Evolutionary conservation across 2,329 filamentous ascomycete species (phyloP), one percentile per base, ranked within the genome.

Genomic region (Ramularia endophylla): DNA sequence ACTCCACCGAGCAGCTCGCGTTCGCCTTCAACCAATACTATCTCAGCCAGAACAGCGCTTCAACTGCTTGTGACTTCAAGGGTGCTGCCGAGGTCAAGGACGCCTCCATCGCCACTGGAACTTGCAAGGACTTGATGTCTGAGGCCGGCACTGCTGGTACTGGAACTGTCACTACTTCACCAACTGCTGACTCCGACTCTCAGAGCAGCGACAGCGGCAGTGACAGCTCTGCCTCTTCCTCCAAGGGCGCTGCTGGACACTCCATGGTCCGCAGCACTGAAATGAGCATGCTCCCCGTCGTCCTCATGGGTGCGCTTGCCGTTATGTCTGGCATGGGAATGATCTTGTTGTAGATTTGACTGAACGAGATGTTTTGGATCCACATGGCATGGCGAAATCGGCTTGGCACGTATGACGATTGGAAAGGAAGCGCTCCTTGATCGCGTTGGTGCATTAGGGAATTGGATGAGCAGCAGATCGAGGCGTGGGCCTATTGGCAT

Each of bases 11-110:
- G 66, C 78, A 88, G 73, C 77, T 94, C 29, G 78, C 77, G 43
- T 88, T 77, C 62, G 83, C 80, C 36, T 75, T 89, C 52, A 79
- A 89, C 69, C 67, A 77, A 54, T 90, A 89, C 73, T 85, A 84
- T 71, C 61, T 72, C 53, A 65, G 63, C 52, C 72, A 81, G 58
- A 68, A 73, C 53, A 71, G 71, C 47, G 38, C 44, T 25, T 60
- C 68, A 18, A 67, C 67, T 40, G 81, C 85, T 22, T 94, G 86
- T 62, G 72, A 80, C 70, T 89, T 89, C 66, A 69, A 74, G 43
- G 83, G 85, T 54, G 69, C 79, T 55, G 85, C 82, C 36, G 68
- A 69, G 43, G 68, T 74, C 40, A 74, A 75, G 63, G 62, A 70
- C 44, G 58, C 69, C 37, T 56, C 66, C 34, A 67, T 69, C 25